Percentiles rank a stretch among this genome's conserved stretches.
phyloP scores from a whole-genome alignment of 2,329 filamentous ascomycete genomes.

The Ilyonectria sp. region DNA sequence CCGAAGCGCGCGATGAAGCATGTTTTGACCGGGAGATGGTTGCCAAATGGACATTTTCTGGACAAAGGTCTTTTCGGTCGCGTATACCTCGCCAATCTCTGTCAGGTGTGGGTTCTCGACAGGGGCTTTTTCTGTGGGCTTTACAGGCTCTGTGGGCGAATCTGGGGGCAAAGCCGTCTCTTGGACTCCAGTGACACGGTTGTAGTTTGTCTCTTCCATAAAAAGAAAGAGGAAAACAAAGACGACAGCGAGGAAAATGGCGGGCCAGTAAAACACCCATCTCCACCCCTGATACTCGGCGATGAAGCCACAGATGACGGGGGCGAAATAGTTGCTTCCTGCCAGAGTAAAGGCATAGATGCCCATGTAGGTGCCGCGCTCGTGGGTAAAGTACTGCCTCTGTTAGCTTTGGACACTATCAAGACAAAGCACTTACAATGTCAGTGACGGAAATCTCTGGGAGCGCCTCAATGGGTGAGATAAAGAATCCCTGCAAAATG shows the following conservation, averaged over 20 bases:
- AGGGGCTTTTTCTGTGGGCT: slow-evolving; percentile 15
- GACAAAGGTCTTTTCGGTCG: slow-evolving; percentile 54
- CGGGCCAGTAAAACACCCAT: slow-evolving; percentile 62
- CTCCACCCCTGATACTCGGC: slow-evolving; percentile 58
- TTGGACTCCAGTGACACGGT: slow-evolving; percentile 44
- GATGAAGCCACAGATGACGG: slow-evolving; percentile 62
- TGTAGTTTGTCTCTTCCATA: slow-evolving; percentile 73
- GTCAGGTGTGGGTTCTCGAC: neutral
- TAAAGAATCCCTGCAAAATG: slow-evolving; percentile 61
- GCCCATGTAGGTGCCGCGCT: slow-evolving; percentile 60
- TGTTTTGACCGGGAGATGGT: slow-evolving; percentile 50
- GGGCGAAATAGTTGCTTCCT: slow-evolving; percentile 61
- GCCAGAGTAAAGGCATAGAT: slow-evolving; percentile 58
- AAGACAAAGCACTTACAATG: slow-evolving; percentile 43
- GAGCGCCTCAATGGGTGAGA: slow-evolving; percentile 62
- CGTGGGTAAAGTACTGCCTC: slow-evolving; percentile 55
- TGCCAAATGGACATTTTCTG: slow-evolving; percentile 60
- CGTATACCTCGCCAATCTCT: slow-evolving; percentile 27
- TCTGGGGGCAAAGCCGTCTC: neutral
- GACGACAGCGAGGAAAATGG: slow-evolving; percentile 55
- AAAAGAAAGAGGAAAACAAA: slow-evolving; percentile 66
- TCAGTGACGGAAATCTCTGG: slow-evolving; percentile 62
- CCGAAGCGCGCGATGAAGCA: slow-evolving; percentile 56
- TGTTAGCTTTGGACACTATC: neutral
- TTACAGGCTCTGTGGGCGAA: slow-evolving; percentile 4